Percentiles rank a stretch among this genome's conserved stretches.
Conservation (phyloP, 352 stramenopile genomes). For the Thalassiosira livingstoniorum region DNA sequence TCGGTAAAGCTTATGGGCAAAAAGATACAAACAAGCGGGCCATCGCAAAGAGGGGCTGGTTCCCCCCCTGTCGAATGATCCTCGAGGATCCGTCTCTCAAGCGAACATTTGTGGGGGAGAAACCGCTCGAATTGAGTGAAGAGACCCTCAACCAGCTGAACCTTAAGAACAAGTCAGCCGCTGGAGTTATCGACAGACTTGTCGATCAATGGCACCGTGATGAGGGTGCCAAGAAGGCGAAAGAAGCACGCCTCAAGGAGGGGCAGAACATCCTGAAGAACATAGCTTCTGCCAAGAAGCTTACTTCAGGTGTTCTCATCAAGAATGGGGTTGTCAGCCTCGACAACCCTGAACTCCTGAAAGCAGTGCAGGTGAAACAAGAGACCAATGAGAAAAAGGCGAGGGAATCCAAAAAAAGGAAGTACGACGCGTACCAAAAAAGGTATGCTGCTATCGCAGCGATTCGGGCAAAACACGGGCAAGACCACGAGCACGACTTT, state of each 20-base stretch:
- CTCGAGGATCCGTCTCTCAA: not conserved
- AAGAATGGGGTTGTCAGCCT: not conserved
- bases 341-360: too few relatives aligned
- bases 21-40: not conserved
- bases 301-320: not conserved
- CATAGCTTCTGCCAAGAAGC: not conserved
- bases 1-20: not conserved
- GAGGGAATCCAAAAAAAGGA: too few relatives aligned
- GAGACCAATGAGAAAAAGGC: too few relatives aligned
- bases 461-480: too few relatives aligned
- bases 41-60: not conserved
- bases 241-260: not conserved
- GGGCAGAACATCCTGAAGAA: not conserved
- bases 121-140: not conserved
- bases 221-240: not conserved
- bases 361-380: too few relatives aligned
- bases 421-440: too few relatives aligned
- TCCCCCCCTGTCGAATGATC: not conserved
- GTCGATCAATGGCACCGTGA: not conserved
- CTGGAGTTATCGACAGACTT: too few relatives aligned
- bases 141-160: not conserved
- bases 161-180: not conserved
- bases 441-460: too few relatives aligned
- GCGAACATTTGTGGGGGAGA: not conserved
- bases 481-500: too few relatives aligned